These are phyloP conservation scores for Claviceps spartinae DNA, from an alignment of 2,329 filamentous ascomycete species.

Conservation along the genomic window DNA sequence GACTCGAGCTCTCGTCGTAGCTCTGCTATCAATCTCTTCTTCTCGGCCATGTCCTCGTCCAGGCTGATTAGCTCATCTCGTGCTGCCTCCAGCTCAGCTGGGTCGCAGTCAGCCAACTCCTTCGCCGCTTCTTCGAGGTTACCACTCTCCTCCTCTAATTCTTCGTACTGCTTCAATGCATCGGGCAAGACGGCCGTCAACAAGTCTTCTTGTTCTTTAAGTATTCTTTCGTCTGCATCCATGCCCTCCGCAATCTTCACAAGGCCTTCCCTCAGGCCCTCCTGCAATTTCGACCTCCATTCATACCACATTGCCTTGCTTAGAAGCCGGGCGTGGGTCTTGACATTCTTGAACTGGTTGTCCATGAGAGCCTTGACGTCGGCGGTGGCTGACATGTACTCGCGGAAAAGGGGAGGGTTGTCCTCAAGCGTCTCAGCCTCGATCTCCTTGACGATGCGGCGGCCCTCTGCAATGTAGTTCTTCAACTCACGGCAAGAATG, in stretches of 20 bases:
- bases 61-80: slow-evolving; percentile 52
- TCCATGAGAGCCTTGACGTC: slow-evolving; percentile 83
- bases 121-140: slow-evolving; percentile 58
- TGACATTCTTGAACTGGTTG: slow-evolving; percentile 94
- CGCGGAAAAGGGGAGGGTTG: slow-evolving; percentile 80
- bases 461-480: slow-evolving; percentile 88
- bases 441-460: slow-evolving; percentile 79
- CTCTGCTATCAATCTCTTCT: slow-evolving; percentile 52
- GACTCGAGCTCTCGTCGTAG: slow-evolving; percentile 54
- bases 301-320: slow-evolving; percentile 98
- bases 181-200: slow-evolving; percentile 54
- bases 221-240: slow-evolving; percentile 52
- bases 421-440: slow-evolving; percentile 80
- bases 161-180: slow-evolving; percentile 45
- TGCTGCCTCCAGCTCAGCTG: slow-evolving; percentile 60
- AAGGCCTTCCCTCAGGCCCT: slow-evolving; percentile 70
- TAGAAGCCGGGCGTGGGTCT: slow-evolving; percentile 74
- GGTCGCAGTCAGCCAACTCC: slow-evolving; percentile 68
- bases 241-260: slow-evolving; percentile 64
- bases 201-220: slow-evolving; percentile 55
- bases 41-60: slow-evolving; percentile 56
- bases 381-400: slow-evolving; percentile 75
- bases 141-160: slow-evolving; percentile 49
- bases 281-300: slow-evolving; percentile 82
- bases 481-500: slow-evolving; percentile 94